Evolutionary conservation across 2,329 filamentous ascomycete species (phyloP), one percentile per base, ranked within the genome.

Genomic region (Diaporthe destruens): DNA sequence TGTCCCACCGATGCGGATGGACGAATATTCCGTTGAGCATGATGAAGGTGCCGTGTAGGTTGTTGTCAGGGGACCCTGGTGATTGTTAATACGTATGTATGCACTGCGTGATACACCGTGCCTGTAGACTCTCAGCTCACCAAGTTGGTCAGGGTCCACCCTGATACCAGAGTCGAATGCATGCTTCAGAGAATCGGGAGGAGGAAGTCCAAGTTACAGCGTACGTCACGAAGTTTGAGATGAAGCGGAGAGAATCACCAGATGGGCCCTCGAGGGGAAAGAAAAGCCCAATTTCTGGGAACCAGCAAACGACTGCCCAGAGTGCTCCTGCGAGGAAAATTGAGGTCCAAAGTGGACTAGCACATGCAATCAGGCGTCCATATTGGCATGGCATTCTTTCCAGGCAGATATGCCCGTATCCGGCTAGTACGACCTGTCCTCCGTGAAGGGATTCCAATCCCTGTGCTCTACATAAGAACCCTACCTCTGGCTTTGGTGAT

Each of bases 61-160:
- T 29, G 69, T 69, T 42, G 72, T 72, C 44, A 74, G 25, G 34
- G 72, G 69, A 23, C 72, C 61, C 72, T 73, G 36, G 44, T n/a
- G 5, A 14, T 18, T 36, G 59, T 53, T n/a, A 66, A 29, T 23
- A 20, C 36, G 61, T 36, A 20, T 51, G 61, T 36, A 32, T 51
- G 36, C 29, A 65, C 44, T 36, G 44, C 16, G 20, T 36, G 42
- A 32, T 7, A 6, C 12, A 29, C 8, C 29, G n/a, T 23, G 11
- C 14, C 14, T 18, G 3, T 65, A 14, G 7, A 6, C 12, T 36
- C n/a, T 65, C 4, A 65, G 23, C 44, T 51, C 32, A 65, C 61
- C 18, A 65, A 14, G 14, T 65, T 65, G 44, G 61, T 65, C 29
- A 65, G 1, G 36, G 29, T 65, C 61, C 61, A 65, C 11, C 61